Base-by-base conservation (phyloP, 371 early-diverging fungal genomes). In the Blastocladiella emersonii region DNA sequence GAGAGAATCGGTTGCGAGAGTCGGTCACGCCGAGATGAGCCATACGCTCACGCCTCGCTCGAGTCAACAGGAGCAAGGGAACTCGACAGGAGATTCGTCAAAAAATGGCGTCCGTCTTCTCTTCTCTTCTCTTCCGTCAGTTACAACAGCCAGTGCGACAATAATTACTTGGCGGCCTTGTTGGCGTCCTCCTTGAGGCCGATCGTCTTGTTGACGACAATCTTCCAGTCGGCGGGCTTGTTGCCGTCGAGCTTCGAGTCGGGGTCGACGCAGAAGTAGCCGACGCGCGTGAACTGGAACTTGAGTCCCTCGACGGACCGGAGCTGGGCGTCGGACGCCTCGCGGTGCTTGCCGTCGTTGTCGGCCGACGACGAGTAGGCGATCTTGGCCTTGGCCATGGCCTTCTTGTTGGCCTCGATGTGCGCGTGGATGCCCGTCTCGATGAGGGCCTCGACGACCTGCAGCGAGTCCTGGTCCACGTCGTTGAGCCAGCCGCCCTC, bases 251-350 rank as follows among this genome's bases (percentile, higher is more conserved):
- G 57, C 8, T 78, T 81, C 12, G 88, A 81, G 73, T 96, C 95
- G 69, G 80, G 82, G 71, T 98, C 99, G 37, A 98, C 79, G 72
- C 94, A 89, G 76, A 96, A 99, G 81, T 98, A 99, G 19, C 98
- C 99, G 23, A 93, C 85, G 56, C 99, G 85, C 32, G 91, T 82
- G 71, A 97, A 92, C 82, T 99, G 99, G 85, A 91, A 92, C 65
- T 90, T 88, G 75, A 89, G 80, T 67, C 85, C 88, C 71, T 92
- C 93, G 55, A 81, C 78, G 59, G 75, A 68, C 37, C 53, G 56
- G n/a, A 53, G 32, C 44, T 69, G 13, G 63, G 67, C 39, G 76
- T 65, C 59, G 74, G 80, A 59, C 69, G 37, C 37, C 34, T 57
- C 39, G 23, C 34, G 7, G 10, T 61, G 61, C 5, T 15, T 15